These are phyloP conservation scores for Ceraceosorus guamensis DNA, from an alignment of 1,284 basidiomycete genomes.

Conservation along the genomic window DNA sequence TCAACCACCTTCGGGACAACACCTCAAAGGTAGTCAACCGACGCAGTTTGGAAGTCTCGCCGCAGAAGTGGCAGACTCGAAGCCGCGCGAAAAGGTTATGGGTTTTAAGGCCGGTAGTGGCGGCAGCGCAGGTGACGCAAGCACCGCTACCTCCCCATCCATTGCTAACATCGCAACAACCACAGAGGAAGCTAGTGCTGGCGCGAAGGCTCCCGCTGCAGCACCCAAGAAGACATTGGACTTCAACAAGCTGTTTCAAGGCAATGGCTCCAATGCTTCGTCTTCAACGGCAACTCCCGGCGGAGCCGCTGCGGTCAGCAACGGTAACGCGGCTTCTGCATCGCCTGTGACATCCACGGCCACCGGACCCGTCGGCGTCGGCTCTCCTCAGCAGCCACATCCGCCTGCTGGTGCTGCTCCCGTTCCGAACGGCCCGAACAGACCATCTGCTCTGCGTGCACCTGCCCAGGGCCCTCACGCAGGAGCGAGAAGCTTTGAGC, in stretches of 20 bases:
- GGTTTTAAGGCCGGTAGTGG: slow-evolving; percentile 31
- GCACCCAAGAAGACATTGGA: slow-evolving; percentile 25
- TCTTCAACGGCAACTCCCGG: slow-evolving; percentile 1
- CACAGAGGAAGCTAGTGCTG: too few species aligned
- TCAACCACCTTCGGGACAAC: slow-evolving; percentile 42
- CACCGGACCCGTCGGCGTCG: slow-evolving; percentile 9
- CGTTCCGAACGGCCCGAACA: slow-evolving; percentile 7
- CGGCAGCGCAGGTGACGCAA: slow-evolving; percentile 67
- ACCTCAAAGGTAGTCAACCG: slow-evolving; percentile 43
- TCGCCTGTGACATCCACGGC: neutral
- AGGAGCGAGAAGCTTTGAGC: slow-evolving; percentile 28
- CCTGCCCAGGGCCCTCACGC: slow-evolving; percentile 24
- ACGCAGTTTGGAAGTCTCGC: slow-evolving; percentile 48
- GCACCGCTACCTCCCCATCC: slow-evolving; percentile 49
- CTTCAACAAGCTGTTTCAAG: slow-evolving; percentile 48
- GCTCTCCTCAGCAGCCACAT: slow-evolving; percentile 13
- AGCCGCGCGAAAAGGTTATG: slow-evolving; percentile 41
- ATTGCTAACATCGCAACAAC: slow-evolving; percentile 10
- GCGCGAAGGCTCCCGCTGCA: slow-evolving; percentile 1
- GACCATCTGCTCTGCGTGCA: slow-evolving; percentile 28
- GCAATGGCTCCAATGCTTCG: slow-evolving; percentile 12
- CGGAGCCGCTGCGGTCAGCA: neutral
- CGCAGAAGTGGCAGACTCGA: slow-evolving; percentile 32
- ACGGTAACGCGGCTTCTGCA: slow-evolving; percentile 1
- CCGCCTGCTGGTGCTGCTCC: slow-evolving; percentile 13